Base-by-base conservation (phyloP, 2,329 filamentous ascomycete genomes). In the Aspergillus sp. region DNA sequence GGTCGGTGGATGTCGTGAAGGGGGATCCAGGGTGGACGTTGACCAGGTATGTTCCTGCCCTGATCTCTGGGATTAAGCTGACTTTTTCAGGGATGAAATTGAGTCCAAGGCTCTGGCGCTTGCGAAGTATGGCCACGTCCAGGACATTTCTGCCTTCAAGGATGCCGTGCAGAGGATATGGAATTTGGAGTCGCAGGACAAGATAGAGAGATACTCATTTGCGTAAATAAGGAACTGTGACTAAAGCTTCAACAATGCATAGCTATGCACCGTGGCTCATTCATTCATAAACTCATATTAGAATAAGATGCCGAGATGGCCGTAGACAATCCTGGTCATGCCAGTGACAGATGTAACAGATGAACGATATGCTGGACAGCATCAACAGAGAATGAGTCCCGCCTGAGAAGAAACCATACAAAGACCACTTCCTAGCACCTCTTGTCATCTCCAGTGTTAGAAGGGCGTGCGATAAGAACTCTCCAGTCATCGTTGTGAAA, bases 11-110 rank as follows among this genome's bases (percentile, higher is more conserved):
- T 17, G 67, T 66, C 58, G 62, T 66, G 9, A 71, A 71, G 49
- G 69, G 69, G 33, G 68, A 71, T 47, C 69, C 69, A 1, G 67
- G 66, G 27, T 49, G 66, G 47, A 59, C 68, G 0, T 62, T 70
- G 44, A 67, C 69, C 14, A 66, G 66, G 69, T 70, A 64, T 41
- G 59, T 37, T 37, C 23, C 23, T 48, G 0, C 9, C 21, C 8
- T 35, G 14, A 27, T 15, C 3, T 21, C 21, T 21, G 21, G 21
- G 21, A 21, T 25, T 21, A 15, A 12, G 33, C 33, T 35, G 33
- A 35, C 33, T 2, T 23, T 2, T 12, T 15, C 19, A 47, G 45
- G 45, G 45, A 48, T 1, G 45, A 48, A 2, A 48, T 48, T 15
- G 45, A 48, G 9, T 35, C 27, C 11, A 48, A 48, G 17, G 45